These are phyloP conservation scores for Canariomyces notabilis DNA, from an alignment of 2,329 filamentous ascomycete species.

Conservation along the genomic window DNA sequence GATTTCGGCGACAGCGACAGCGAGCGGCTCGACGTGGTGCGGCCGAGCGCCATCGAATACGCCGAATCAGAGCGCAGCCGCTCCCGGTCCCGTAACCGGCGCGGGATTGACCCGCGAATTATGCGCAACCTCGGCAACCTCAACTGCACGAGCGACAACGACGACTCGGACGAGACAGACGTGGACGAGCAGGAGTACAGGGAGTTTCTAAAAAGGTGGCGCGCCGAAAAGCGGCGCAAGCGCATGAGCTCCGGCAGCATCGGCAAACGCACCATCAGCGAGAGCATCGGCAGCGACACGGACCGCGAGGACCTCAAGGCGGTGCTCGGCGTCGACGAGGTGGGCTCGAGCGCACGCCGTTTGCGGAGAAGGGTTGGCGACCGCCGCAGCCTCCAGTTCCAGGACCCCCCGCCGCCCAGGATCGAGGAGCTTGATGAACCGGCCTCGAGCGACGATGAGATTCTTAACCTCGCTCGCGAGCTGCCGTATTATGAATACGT, in stretches of 20 bases:
- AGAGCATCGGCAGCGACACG: slow-evolving; percentile 45
- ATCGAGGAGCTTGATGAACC: slow-evolving; percentile 53
- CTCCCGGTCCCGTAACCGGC: slow-evolving; percentile 32
- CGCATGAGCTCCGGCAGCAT: slow-evolving; percentile 50
- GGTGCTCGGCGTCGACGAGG: slow-evolving; percentile 36
- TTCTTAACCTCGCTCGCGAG: slow-evolving; percentile 41
- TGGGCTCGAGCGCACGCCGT: slow-evolving; percentile 44
- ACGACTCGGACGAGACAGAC: slow-evolving; percentile 36
- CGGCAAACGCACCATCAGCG: slow-evolving; percentile 50
- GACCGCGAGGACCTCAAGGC: slow-evolving; percentile 38
- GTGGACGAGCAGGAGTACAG: slow-evolving; percentile 34
- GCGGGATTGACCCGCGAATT: slow-evolving; percentile 39
- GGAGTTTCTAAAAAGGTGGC: slow-evolving; percentile 37
- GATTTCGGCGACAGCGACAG: slow-evolving; percentile 43
- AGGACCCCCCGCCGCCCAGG: slow-evolving; percentile 44
- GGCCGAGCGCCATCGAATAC: slow-evolving; percentile 44
- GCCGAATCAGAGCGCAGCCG: slow-evolving; percentile 38
- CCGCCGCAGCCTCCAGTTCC: slow-evolving; percentile 45
- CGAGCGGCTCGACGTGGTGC: slow-evolving; percentile 39
- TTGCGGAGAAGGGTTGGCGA: slow-evolving; percentile 42
- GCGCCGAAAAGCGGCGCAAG: slow-evolving; percentile 40
- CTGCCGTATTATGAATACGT: slow-evolving; percentile 50
- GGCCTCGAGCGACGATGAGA: slow-evolving; percentile 43
- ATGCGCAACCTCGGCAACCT: slow-evolving; percentile 43
- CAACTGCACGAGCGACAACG: slow-evolving; percentile 40